Evolutionary conservation across 2,329 filamentous ascomycete species (phyloP).

Genomic region (Trichoderma koningii): DNA sequence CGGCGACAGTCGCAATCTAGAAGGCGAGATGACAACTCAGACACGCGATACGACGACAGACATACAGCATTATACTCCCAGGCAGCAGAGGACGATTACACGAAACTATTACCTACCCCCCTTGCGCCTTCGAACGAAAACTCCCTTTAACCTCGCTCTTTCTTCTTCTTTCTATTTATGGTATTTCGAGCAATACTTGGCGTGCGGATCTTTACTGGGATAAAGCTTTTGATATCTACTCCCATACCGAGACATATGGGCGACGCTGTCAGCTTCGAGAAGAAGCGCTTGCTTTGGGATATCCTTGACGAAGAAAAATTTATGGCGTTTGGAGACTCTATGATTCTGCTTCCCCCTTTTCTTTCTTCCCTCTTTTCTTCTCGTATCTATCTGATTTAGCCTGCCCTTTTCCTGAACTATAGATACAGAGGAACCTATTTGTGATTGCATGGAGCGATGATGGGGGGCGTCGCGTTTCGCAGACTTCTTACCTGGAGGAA

Average conservation of each 20-base stretch:
- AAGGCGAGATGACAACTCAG: conserved; percentile 2
- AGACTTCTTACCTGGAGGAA: background rate
- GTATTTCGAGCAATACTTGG: conserved; percentile 24
- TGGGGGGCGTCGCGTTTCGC: background rate
- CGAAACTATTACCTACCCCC: background rate
- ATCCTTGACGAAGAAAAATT: conserved; percentile 5
- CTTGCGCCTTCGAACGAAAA: conserved; percentile 1
- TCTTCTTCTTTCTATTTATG: background rate
- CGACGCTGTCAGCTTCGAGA: conserved; percentile 22
- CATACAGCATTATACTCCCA: conserved; percentile 25
- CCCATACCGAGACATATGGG: conserved; percentile 13
- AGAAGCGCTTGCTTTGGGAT: conserved; percentile 21
- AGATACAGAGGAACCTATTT: conserved; percentile 4
- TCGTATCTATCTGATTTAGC: background rate
- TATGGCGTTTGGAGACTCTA: conserved; percentile 27
- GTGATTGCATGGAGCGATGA: conserved; percentile 17
- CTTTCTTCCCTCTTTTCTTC: background rate
- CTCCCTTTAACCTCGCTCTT: background rate
- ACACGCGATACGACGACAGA: conserved; percentile 28
- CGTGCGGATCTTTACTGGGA: conserved; percentile 27
- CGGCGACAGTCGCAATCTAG: conserved; percentile 21
- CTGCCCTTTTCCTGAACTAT: background rate
- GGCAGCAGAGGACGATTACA: conserved; percentile 16
- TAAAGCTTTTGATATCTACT: conserved; percentile 20
- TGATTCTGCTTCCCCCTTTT: background rate